Base-by-base conservation (phyloP, 169 alveolate species). In the Eimeria maxima region DNA sequence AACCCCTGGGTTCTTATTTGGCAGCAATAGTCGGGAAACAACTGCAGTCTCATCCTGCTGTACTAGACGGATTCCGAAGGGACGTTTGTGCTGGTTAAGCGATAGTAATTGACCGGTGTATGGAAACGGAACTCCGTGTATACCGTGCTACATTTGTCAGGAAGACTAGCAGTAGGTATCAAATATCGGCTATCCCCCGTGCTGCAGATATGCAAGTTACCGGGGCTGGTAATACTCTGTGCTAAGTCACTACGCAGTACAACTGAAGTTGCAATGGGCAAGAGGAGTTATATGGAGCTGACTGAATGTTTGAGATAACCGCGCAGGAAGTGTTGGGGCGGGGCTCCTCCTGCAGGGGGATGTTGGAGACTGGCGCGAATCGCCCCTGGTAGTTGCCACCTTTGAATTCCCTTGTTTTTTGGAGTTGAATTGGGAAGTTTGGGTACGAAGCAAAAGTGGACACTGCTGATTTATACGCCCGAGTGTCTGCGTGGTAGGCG, bases 401-500 rank as follows among this genome's bases (percentile, higher is more conserved):
- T 29, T 69, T 14, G 13, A 69, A 29, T n/a, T 4, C 13, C 27
- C 6, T 29, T 29, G 10, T 69, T 69, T n/a, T 3, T 22, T 8
- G 6, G 8, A 0, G 14, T 65, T 65, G 10, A 69, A 29, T 11
- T 0, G 3, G 33, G 22, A 76, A 44, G 87, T 76, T 10, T 11
- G 63, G 38, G 22, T 8, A 11, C 33, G 38, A 42, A 20, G 47
- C 73, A 53, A 81, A 47, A 44, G 47, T 29, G 44, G 55, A 81
- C 73, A 50, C 50, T 81, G 73, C 50, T 81, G 73, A 45, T 11
- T 69, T 10, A 47, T 81, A 6, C 50, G 69, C 45, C 53, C 90
- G 90, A 50, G 73, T 81, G 90, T 81, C 90, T 81, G 71, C 53
- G 50, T 20, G 53, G 86, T 74, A 74, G 86, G 44, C 86, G 38